A percentile compares a stretch with the other conserved stretches of the same genome.
phyloP scores from a whole-genome alignment of 176 grass and related monocot species.

The Carex scoparia region DNA sequence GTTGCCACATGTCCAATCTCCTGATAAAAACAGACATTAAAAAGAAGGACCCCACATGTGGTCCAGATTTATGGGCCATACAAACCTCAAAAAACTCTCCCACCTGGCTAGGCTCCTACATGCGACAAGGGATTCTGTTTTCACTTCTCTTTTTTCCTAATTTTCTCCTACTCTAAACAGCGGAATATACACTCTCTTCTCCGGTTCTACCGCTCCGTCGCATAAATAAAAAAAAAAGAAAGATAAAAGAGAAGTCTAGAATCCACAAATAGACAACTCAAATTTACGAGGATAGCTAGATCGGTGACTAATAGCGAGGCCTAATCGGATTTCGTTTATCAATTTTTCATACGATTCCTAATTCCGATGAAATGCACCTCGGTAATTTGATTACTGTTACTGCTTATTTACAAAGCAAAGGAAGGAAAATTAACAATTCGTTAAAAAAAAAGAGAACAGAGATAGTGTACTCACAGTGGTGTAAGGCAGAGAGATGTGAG shows the following conservation, averaged over 20 bases:
- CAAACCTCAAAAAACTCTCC: neutral
- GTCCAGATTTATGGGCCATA: neutral
- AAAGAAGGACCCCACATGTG: neutral
- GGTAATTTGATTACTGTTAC: neutral
- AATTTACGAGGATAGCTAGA: no score
- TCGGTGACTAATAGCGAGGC: no score
- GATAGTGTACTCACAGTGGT: conserved; percentile 32
- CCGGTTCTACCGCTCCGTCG: no score
- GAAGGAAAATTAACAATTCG: neutral
- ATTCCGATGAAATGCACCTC: neutral
- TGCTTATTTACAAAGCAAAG: neutral
- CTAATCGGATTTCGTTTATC: no score
- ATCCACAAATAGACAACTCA: no score
- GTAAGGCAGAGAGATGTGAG: conserved; percentile 40
- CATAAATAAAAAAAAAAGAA: no score
- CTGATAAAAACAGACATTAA: neutral
- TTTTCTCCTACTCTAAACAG: no score
- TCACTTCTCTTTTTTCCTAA: neutral
- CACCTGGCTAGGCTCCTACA: neutral
- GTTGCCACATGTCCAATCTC: no score
- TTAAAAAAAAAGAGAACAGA: neutral
- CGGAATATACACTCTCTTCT: no score
- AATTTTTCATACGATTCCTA: neutral
- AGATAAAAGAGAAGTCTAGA: no score
- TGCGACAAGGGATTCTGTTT: neutral